Evolutionary conservation across 352 stramenopile species (phyloP), one percentile per base, ranked within the genome.

Genomic region (Heterotrichella gracilis): DNA sequence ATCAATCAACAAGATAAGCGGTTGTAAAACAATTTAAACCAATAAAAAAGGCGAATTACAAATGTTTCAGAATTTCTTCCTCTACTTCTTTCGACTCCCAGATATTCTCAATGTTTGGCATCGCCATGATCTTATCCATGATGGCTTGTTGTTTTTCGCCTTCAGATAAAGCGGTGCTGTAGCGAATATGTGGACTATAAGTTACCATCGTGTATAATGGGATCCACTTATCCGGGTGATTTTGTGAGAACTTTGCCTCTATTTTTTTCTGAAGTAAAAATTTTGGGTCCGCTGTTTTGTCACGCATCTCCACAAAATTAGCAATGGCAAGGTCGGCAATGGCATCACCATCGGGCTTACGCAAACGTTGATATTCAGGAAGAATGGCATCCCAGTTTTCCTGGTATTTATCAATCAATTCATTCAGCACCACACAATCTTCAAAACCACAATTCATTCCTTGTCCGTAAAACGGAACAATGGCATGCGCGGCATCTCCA

Each of bases 391-490:
- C 41, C 3, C 73, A 20, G 53, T 75, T 66, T n/a, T 40, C n/a
- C 3, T 71, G 4, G 41, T 25, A 32, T 21, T 4, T 0, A 4
- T 68, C 40, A 0, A 77, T 64, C 17, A 64, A 70, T 22, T 76
- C 73, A 19, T 70, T 20, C 14, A 77, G 39, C 40, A 69, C 69
- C 24, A 77, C 63, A 13, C 25, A 70, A 25, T 77, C 74, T 64
- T 77, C 72, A 25, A 76, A 72, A n/a, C 72, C 73, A n/a, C 23
- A 19, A 25, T 79, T 79, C 76, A 79, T 79, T 21, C 76, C 76
- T 40, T 79, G 76, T 9, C 76, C 76, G 70, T 74, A 79, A 32
- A 79, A 79, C 20, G 76, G 76, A 19, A 79, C 76, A 22, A 78
- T 68, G 19, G 76, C 76, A 69, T 79, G 75, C 39, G 76, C 73